phyloP scores from a whole-genome alignment of 148 eudicot species.

The Fallopia convolvulus region DNA sequence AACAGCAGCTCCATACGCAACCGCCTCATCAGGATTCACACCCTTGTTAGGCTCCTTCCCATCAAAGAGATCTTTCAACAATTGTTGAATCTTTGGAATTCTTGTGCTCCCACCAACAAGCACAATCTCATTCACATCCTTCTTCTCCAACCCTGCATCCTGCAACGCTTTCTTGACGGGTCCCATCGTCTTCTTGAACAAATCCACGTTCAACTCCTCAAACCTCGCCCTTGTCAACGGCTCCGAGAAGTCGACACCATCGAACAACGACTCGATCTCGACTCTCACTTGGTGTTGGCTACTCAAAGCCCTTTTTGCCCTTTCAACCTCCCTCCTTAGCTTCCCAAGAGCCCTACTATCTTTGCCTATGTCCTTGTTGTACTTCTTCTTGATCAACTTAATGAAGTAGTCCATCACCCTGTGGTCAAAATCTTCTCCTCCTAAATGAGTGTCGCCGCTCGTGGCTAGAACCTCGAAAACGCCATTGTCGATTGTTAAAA shows the following conservation, averaged over 20 bases:
- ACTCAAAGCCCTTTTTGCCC: constrained; percentile 6
- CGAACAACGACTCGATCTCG: constrained; percentile 7
- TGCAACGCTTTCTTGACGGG: constrained; percentile 1
- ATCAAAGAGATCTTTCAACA: constrained; percentile 1
- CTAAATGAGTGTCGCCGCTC: background rate
- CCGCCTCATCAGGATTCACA: constrained; percentile 8
- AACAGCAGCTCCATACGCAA: constrained; percentile 9
- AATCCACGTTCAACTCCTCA: constrained; percentile 2
- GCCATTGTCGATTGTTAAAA: background rate
- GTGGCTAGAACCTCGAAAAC: constrained; percentile 5
- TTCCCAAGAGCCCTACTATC: constrained; percentile 1
- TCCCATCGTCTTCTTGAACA: constrained; percentile 1
- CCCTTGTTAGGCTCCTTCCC: constrained; percentile 8
- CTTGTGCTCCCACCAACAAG: constrained; percentile 9
- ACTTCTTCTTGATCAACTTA: background rate
- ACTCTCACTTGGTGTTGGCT: constrained; percentile 9
- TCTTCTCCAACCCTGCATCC: background rate
- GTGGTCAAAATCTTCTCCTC: constrained; percentile 11
- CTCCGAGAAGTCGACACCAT: constrained; percentile 6
- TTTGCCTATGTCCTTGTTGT: constrained; percentile 3
- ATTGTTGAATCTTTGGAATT: constrained; percentile 4
- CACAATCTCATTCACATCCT: constrained; percentile 9
- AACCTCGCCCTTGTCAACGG: constrained; percentile 2
- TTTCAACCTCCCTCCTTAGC: constrained; percentile 4
- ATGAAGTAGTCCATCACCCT: constrained; percentile 6